Evolutionary conservation across 192 early-diverging fungal genomes (phyloP).

Genomic region (Backusella luteola): DNA sequence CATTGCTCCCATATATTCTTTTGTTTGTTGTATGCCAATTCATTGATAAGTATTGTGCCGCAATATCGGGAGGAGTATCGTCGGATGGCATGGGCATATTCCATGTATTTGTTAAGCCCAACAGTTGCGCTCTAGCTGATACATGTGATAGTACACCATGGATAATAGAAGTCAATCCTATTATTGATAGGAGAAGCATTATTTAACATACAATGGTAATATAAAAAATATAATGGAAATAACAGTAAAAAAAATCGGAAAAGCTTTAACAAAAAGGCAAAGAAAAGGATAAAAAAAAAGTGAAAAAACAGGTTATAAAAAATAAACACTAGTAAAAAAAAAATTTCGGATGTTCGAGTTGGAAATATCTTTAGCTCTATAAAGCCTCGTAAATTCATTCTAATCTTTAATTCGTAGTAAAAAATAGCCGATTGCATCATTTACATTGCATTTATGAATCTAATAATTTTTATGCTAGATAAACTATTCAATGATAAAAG

Average conservation of each 20-base stretch:
- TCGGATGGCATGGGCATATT: slow-evolving; percentile 9
- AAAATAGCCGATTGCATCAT: not conserved
- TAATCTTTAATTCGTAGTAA: not conserved
- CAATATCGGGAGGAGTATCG: not conserved
- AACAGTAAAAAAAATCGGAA: not conserved
- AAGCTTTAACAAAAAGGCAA: not conserved
- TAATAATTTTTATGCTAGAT: not conserved
- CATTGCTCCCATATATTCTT: not conserved
- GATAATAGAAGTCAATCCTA: not conserved
- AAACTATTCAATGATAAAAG: not conserved
- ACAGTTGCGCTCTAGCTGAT: not conserved
- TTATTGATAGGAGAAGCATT: not conserved
- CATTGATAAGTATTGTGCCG: not conserved
- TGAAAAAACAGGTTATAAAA: not conserved
- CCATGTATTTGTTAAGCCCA: slow-evolving; percentile 8
- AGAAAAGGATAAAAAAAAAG: not conserved
- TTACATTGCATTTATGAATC: not conserved
- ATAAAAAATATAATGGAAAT: not conserved
- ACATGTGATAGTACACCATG: not conserved
- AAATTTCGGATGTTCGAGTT: not conserved
- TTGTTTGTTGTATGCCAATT: slow-evolving; percentile 10
- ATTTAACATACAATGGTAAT: not conserved
- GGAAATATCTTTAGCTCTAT: not conserved
- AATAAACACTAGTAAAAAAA: not conserved
- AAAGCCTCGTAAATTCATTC: not conserved